Evolutionary conservation across 495 filamentous ascomycete species (phyloP), one percentile per base, ranked within the genome.

Genomic region (Tuber calosporum): DNA sequence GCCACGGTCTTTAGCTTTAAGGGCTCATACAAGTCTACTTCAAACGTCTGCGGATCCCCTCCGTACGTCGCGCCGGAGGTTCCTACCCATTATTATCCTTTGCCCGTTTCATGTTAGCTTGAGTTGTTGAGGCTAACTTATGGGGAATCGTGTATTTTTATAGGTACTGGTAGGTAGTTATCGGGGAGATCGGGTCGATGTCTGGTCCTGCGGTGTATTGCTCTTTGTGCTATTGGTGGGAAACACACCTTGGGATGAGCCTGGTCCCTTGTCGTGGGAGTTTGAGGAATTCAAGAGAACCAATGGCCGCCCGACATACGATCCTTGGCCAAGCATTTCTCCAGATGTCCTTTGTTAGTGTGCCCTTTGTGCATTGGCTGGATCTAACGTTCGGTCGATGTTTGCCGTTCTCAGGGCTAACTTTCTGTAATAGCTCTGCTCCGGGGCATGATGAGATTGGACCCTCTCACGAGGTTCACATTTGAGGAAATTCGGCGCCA

Each of bases 51-150:
- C 81, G 95, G 95, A 30, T 97, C 93, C 81, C 95, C 95, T 26
- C 95, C 95, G 7, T 99, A 99, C 81, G 96, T 97, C 75, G 95
- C 95, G 1, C 95, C 95, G 1, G 95, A 99, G 83, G 92, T 99
- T n/a, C 86, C 92, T 62, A 84, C 82, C 36, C 83, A 83, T 72
- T 85, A 85, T 67, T 83, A 78, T 22, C 36, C 37, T 62, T 62
- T 62, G 53, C 20, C 15, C 45, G 41, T 69, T 48, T 5, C 58
- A 39, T 58, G 68, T 41, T 37, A 43, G 13, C 7, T 66, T 66
- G 53, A 62, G 26, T 13, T 62, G 53, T 15, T 34, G 53, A 34
- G 20, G 36, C 39, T 78, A 69, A 58, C 48, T 58, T 6, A 26
- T 26, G 22, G 48, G 48, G 48, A 26, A 78, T 17, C n/a, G 43